These are phyloP conservation scores for Colletotrichum phormii DNA, from an alignment of 2,329 filamentous ascomycete genomes.

Conservation along the genomic window DNA sequence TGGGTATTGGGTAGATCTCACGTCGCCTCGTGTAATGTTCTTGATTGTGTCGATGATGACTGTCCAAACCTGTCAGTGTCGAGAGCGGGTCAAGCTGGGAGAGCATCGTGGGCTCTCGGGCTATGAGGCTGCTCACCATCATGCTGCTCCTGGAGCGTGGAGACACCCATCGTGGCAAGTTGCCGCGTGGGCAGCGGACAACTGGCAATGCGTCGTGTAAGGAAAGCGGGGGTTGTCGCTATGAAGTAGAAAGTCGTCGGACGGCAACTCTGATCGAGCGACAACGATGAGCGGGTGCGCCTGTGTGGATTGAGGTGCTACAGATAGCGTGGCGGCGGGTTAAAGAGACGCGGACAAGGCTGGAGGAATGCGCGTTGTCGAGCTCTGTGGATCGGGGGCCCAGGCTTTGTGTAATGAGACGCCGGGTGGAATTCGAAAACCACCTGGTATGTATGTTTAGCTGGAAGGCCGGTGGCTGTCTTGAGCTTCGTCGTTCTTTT, in stretches of 20 bases:
- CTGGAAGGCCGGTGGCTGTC: neutral
- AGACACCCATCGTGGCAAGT: conserved; percentile 78
- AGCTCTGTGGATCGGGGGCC: neutral
- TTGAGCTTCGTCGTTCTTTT: neutral
- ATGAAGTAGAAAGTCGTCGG: neutral
- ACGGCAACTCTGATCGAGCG: conserved; percentile 10
- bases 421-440: neutral
- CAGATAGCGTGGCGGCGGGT: neutral
- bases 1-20: conserved; percentile 55
- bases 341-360: conserved; percentile 1
- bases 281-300: conserved; percentile 13
- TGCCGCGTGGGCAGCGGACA: conserved; percentile 29
- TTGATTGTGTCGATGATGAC: conserved; percentile 81
- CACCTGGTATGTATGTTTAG: neutral
- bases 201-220: neutral
- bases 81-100: neutral
- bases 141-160: conserved; percentile 69
- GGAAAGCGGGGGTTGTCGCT: conserved; percentile 1
- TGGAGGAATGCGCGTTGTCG: conserved; percentile 28
- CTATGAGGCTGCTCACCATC: conserved; percentile 65
- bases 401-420: neutral
- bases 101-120: neutral
- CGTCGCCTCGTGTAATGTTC: conserved; percentile 83
- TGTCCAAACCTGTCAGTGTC: conserved; percentile 47
- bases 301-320: neutral